Percentiles rank a stretch among this genome's conserved stretches.
Evolutionary conservation across 257 asterid species (phyloP).

Genomic region (Fraxinus cuspidata): DNA sequence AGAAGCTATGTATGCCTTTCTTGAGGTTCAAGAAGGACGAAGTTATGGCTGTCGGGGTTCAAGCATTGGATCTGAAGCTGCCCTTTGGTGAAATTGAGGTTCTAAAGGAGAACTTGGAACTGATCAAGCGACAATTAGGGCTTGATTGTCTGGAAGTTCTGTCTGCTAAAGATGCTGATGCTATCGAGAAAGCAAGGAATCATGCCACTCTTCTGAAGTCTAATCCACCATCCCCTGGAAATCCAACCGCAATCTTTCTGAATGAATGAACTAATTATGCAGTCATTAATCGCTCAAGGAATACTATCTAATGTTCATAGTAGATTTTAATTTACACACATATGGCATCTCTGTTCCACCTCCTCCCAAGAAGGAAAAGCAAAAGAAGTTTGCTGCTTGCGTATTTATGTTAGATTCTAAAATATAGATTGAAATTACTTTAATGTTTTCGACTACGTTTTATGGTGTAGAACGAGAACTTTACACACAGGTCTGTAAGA

Average conservation of each 20-base stretch:
- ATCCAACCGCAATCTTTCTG: conserved; percentile 75
- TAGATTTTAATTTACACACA: background rate
- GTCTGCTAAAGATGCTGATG: conserved; percentile 53
- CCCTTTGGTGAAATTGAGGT: conserved; percentile 91
- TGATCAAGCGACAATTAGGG: conserved; percentile 79
- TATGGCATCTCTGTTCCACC: background rate
- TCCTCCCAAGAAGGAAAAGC: too few relatives aligned
- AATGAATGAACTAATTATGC: conserved; percentile 19
- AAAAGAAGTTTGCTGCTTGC: background rate
- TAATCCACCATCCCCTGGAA: conserved; percentile 88
- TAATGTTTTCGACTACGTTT: too few relatives aligned
- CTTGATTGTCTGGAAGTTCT: conserved; percentile 64
- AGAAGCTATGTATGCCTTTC: conserved; percentile 86
- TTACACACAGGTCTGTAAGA: too few relatives aligned
- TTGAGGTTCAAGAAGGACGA: conserved; percentile 89
- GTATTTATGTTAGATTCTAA: too few relatives aligned
- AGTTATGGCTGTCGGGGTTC: conserved; percentile 65
- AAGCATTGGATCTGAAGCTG: conserved; percentile 71
- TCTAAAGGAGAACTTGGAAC: conserved; percentile 60
- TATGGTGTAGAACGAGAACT: too few relatives aligned
- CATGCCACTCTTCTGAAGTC: conserved; percentile 54
- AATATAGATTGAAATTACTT: too few relatives aligned
- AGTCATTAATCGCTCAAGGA: background rate
- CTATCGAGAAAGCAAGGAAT: conserved; percentile 54
- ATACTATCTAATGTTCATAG: background rate